These are phyloP conservation scores for Middelhovenomyces tepae DNA, from an alignment of 805 yeast species.

Conservation along the genomic window DNA sequence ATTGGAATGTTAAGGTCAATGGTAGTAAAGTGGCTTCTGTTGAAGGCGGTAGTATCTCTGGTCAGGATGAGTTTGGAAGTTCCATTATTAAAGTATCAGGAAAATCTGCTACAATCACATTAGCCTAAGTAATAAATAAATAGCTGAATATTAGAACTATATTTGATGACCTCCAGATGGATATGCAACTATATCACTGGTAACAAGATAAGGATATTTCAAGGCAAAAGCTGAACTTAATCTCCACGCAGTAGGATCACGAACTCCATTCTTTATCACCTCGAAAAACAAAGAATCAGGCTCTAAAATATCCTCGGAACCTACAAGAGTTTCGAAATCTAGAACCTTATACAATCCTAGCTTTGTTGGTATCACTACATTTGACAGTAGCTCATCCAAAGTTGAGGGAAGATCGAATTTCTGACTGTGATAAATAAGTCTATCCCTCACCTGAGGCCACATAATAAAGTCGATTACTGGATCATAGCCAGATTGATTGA, in stretches of 20 bases:
- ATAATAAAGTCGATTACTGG: conserved; percentile 3
- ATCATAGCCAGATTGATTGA: background rate
- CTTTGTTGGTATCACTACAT: conserved; percentile 1
- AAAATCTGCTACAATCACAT: too few species aligned
- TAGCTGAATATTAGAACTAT: too few species aligned
- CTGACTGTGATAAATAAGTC: background rate
- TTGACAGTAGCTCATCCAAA: background rate
- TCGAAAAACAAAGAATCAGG: conserved; percentile 2
- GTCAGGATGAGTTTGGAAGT: conserved; percentile 62
- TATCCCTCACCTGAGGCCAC: conserved; percentile 4
- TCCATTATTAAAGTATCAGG: conserved; percentile 40
- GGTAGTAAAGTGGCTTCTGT: background rate
- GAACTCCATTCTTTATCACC: background rate
- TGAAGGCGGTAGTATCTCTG: conserved; percentile 3
- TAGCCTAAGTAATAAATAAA: too few species aligned
- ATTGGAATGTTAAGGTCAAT: conserved; percentile 7
- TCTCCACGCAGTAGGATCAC: conserved; percentile 1
- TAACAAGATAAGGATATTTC: conserved; percentile 4
- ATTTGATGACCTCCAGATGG: too few species aligned
- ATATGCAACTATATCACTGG: conserved; percentile 4
- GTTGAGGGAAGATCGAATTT: too few species aligned
- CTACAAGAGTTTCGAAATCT: conserved; percentile 2
- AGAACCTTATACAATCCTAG: background rate
- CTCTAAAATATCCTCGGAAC: too few species aligned
- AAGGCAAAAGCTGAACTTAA: conserved; percentile 1